Evolutionary conservation across 345 rosid genomes (phyloP), one percentile per base, ranked within the genome.

Genomic region (Brassica cretica): DNA sequence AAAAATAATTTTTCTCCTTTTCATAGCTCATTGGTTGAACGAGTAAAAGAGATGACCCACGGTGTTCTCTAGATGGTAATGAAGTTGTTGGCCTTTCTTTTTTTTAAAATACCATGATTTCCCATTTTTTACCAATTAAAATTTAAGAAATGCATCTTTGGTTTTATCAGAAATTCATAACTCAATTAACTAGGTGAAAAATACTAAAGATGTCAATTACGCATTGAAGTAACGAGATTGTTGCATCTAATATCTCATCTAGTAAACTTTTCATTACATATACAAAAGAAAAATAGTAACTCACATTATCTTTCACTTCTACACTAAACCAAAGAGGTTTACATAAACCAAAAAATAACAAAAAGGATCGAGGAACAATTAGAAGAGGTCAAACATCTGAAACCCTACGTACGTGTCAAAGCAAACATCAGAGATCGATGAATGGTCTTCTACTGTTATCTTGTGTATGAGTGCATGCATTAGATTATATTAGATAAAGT

Each of bases 1-100:
- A 19, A 19, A 19, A 19, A 19, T 19, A 19, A 29, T 24, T 15
- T 58, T 66, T 33, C 44, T 66, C 19, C 64, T 41, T 68, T 59
- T 35, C 67, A 33, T 25, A 53, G 53, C 37, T 8, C 51, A 79
- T 62, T 79, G 74, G 74, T 62, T 68, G 82, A 79, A 73, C 59
- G 58, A 73, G 74, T 79, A 79, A 73, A 73, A 68, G 70, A 79
- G 33, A 30, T 73, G 82, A 68, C 78, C 82, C 78, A 74, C 4
- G 2, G 16, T 78, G 74, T 73, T 67, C 71, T 72, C 64, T 67
- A 33, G 44, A 60, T 6, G 55, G 73, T 67, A n/a, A 67, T 73
- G 77, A 78, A 66, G 73, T 66, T 78, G 64, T 53, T 65, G 16
- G 55, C 76, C 46, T 41, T 71, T 64, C 30, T 71, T 70, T 33